Percentiles rank a stretch among this genome's conserved stretches.
phyloP scores from a whole-genome alignment of 2,329 filamentous ascomycete genomes.

The Colletotrichum higginsianum region DNA sequence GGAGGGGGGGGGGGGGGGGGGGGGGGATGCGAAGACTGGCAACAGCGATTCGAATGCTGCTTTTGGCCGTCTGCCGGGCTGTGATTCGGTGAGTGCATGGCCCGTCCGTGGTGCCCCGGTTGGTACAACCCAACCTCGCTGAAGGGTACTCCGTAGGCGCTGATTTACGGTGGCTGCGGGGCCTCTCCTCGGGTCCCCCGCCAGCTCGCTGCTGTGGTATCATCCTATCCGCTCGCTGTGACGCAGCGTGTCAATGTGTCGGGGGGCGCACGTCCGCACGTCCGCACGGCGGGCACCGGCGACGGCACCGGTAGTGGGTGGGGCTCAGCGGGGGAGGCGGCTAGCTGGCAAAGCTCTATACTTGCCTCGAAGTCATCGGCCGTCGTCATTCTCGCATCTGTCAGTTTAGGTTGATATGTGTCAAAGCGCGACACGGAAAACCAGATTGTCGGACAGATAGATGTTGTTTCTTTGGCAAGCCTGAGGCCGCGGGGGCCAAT shows the following conservation, averaged over 20 bases:
- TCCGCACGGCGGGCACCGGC: constrained; percentile 20
- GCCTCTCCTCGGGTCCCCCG: constrained; percentile 4
- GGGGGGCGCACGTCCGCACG: neutral
- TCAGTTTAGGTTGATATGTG: too few species aligned
- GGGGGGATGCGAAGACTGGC: neutral
- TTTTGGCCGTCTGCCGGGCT: constrained; percentile 38
- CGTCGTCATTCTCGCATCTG: neutral
- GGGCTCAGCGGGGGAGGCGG: constrained; percentile 12
- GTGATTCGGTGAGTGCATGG: constrained; percentile 35
- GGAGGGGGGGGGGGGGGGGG: neutral
- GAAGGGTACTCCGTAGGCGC: neutral
- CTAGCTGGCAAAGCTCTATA: neutral
- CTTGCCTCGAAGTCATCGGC: neutral
- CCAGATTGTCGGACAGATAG: neutral
- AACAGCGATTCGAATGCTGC: constrained; percentile 28
- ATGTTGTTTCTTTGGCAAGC: neutral
- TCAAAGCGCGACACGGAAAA: neutral
- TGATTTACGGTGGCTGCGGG: constrained; percentile 20
- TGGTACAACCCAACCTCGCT: constrained; percentile 19
- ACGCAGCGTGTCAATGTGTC: constrained; percentile 2
- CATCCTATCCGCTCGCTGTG: neutral
- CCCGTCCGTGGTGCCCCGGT: constrained; percentile 24
- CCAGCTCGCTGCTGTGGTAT: neutral
- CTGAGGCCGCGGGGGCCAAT: neutral
- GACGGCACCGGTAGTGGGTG: constrained; percentile 3